phyloP scores from a whole-genome alignment of 2,329 filamentous ascomycete species.

The Botrytis squamosa region DNA sequence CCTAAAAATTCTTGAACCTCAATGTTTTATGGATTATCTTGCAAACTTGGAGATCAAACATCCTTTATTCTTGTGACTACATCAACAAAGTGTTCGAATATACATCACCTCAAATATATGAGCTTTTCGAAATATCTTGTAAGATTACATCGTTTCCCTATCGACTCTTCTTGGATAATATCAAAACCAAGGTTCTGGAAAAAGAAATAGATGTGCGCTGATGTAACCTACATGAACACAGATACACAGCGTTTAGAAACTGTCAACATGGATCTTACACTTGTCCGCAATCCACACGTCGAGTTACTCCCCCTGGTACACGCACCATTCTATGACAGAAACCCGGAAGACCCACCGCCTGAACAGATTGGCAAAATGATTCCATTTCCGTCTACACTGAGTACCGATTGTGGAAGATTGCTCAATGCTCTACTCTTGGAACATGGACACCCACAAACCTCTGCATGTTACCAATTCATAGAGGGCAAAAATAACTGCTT shows the following conservation, averaged over 20 bases:
- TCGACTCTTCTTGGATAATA: background rate
- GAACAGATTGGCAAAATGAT: background rate
- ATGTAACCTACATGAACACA: background rate
- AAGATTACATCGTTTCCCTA: rapidly evolving
- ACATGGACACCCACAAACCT: background rate
- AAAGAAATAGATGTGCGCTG: background rate
- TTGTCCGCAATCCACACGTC: background rate
- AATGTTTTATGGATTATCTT: background rate
- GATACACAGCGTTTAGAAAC: background rate
- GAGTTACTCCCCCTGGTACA: background rate
- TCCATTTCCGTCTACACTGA: background rate
- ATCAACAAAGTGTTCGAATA: background rate
- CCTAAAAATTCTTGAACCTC: background rate
- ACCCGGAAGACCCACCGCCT: no score
- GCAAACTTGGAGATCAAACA: background rate
- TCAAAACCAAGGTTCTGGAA: background rate
- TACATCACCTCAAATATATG: background rate
- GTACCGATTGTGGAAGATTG: background rate
- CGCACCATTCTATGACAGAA: background rate
- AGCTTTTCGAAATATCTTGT: background rate
- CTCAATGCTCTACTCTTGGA: background rate
- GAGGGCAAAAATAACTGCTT: background rate
- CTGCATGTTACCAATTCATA: background rate
- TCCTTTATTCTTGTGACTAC: background rate
- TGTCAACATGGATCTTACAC: background rate